Evolutionary conservation across 192 early-diverging fungal genomes (phyloP).

Genomic region (Coemansia sp.): DNA sequence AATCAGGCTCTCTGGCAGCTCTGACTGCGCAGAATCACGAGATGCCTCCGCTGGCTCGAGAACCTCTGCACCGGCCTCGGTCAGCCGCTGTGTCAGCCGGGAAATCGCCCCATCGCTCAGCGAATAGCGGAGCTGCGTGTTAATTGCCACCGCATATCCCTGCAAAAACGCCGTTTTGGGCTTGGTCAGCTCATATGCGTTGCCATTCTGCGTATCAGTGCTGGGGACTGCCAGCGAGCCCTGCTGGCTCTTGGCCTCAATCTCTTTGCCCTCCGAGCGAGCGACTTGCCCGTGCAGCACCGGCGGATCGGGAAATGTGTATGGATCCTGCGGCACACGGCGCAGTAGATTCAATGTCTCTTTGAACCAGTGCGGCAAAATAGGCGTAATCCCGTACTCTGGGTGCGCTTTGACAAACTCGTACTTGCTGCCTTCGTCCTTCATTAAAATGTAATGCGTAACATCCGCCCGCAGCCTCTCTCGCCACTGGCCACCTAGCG

Average conservation of each 20-base stretch:
- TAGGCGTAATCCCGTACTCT: conserved; percentile 55
- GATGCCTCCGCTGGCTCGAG: background rate
- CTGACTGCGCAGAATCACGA: background rate
- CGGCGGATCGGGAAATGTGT: conserved; percentile 52
- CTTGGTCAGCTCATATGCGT: conserved; percentile 37
- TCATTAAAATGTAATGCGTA: conserved; percentile 41
- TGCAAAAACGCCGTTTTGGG: conserved; percentile 23
- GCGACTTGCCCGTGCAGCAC: conserved; percentile 25
- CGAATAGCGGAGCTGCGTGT: conserved; percentile 29
- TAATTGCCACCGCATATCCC: conserved; percentile 39
- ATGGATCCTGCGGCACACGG: conserved; percentile 53
- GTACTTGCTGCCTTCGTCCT: conserved; percentile 46
- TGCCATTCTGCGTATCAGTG: conserved; percentile 22
- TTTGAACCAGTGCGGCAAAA: conserved; percentile 76
- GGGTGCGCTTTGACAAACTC: conserved; percentile 42
- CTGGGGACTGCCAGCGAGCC: conserved; percentile 14
- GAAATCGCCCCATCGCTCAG: conserved; percentile 27
- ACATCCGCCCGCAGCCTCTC: conserved; percentile 41
- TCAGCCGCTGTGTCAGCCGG: conserved; percentile 36
- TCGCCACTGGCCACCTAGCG: conserved; percentile 52
- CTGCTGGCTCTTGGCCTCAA: background rate
- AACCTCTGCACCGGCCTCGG: conserved; percentile 38
- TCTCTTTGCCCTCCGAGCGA: background rate
- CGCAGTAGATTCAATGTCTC: conserved; percentile 58
- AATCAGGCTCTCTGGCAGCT: conserved; percentile 26